Evolutionary conservation across 139 green algal genomes (phyloP), one percentile per base, ranked within the genome.

Genomic region (Eudorina sp.): DNA sequence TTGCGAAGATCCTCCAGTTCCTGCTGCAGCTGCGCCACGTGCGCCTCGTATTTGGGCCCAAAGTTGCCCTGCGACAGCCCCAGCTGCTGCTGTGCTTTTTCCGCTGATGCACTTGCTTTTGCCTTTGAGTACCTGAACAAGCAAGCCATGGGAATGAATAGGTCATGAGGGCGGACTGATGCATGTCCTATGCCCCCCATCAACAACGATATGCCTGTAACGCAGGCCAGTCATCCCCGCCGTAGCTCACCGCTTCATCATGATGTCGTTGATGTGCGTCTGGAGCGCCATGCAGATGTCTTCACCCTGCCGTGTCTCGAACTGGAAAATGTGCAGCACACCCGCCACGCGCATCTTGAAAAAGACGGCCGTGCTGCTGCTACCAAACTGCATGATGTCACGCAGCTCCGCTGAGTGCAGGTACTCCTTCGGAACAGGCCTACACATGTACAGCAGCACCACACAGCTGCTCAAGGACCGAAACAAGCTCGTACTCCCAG

Each of bases 251-350:
- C 93, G 48, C 90, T 98, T 98, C 94, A 98, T 97, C 96, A 99
- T 98, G 88, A 99, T 97, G 92, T 99, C 97, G 88, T 99, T 99
- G 94, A 99, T 99, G 94, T 99, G 97, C 16, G 97, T 98, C 92
- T 99, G 97, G 90, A 99, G 92, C 60, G 97, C 97, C 93, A 99
- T 96, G 95, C 97, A 99, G 84, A 99, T 98, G 88, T 99, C 97
- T 92, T 99, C 97, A 34, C 97, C 97, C 90, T 98, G 94, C 38
- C 91, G 93, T 9, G 95, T 99, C 88, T 99, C 96, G 92, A 99
- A 99, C 92, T 99, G 97, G 93, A 99, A 99, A 75, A 99, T 97
- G 91, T 99, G 97, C 94, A 99, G 91, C 78, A 98, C 96, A 36
- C 96, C 97, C 45, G 96, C 97, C 55, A 99, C 97, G 13, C 97